Percentiles rank a stretch among this genome's conserved stretches.
Conservation (phyloP, 2,329 filamentous ascomycete species). For the Exophiala aquamarina region DNA sequence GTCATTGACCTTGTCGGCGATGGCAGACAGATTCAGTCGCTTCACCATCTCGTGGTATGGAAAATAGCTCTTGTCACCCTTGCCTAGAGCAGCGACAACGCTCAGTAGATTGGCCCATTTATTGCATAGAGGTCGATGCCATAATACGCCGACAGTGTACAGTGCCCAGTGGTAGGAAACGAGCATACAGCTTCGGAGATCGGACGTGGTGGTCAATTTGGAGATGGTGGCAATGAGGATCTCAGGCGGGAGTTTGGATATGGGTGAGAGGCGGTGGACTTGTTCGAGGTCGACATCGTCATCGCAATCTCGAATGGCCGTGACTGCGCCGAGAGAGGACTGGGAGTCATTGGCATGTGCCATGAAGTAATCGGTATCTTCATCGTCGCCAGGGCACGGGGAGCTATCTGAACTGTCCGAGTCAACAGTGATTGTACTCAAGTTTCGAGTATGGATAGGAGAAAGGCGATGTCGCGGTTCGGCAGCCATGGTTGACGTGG, state of each 20-base stretch:
- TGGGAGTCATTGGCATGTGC: constrained; percentile 82
- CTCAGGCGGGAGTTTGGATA: constrained; percentile 86
- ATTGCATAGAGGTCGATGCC: constrained; percentile 90
- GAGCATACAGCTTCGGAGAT: constrained; percentile 85
- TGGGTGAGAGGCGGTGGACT: constrained; percentile 70
- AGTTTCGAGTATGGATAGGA: constrained; percentile 25
- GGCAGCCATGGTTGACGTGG: constrained; percentile 23
- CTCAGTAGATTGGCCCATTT: constrained; percentile 77
- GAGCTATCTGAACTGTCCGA: constrained; percentile 35
- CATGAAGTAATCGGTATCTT: constrained; percentile 92
- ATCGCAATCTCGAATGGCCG: constrained; percentile 73
- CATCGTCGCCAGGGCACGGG: constrained; percentile 64
- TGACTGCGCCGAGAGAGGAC: constrained; percentile 77
- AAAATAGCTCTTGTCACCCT: constrained; percentile 71
- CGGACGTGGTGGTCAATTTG: constrained; percentile 71
- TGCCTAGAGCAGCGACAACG: constrained; percentile 72
- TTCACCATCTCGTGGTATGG: constrained; percentile 88
- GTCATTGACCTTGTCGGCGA: constrained; percentile 78
- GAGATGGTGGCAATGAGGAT: constrained; percentile 91
- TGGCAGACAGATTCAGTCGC: constrained; percentile 80
- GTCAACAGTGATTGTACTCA: constrained; percentile 26
- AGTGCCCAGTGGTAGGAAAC: constrained; percentile 93
- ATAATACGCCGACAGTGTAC: constrained; percentile 88
- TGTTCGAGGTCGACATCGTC: constrained; percentile 51
- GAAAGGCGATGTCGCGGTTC: constrained; percentile 21